Percentiles rank a stretch among this genome's conserved stretches.
These are phyloP conservation scores for Fusarium praegraminearum DNA, from an alignment of 2,329 filamentous ascomycete species.

Conservation along the genomic window DNA sequence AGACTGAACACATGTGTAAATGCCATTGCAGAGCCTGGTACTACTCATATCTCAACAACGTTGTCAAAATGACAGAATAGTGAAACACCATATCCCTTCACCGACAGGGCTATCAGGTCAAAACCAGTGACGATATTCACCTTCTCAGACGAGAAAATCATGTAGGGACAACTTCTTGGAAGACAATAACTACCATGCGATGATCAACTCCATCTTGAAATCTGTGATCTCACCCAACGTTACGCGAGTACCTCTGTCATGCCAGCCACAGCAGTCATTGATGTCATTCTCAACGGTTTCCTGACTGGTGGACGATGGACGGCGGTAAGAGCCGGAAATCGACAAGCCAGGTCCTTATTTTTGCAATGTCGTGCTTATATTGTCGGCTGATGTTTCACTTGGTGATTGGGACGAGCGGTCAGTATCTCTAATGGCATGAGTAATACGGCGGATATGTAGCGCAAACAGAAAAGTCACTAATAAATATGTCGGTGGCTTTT, in stretches of 20 bases:
- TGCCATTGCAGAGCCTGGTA: neutral
- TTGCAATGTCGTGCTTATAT: neutral
- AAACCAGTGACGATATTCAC: neutral
- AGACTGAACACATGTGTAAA: neutral
- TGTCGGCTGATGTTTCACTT: neutral
- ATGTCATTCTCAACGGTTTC: neutral
- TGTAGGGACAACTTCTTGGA: neutral
- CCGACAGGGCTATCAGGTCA: neutral
- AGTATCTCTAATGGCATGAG: neutral
- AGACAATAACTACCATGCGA: neutral
- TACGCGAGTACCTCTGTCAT: neutral
- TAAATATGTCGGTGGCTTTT: neutral
- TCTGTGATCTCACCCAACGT: neutral
- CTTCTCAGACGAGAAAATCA: neutral
- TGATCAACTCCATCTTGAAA: neutral
- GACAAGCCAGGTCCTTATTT: neutral
- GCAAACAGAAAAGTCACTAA: neutral
- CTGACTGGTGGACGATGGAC: neutral
- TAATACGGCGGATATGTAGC: neutral
- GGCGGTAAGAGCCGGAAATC: neutral
- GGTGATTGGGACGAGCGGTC: neutral
- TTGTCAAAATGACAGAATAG: neutral
- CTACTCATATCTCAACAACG: neutral
- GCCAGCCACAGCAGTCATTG: neutral
- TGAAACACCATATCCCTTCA: neutral